Conservation (phyloP, 192 early-diverging fungal species). For the Glomus cerebriforme region DNA sequence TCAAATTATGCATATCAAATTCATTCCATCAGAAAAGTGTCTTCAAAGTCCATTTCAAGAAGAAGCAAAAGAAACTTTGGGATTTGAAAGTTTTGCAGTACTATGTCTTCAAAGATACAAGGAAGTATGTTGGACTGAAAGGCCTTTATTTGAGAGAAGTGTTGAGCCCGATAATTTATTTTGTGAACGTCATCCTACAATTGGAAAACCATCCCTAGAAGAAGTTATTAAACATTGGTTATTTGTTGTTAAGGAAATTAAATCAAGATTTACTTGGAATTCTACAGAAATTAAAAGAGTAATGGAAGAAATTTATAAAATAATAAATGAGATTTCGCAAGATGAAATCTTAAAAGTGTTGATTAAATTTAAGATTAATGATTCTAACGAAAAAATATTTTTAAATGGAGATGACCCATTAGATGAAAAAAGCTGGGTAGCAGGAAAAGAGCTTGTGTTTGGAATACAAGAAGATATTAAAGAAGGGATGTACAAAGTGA, state of each 20-base stretch:
- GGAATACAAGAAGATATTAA: not conserved
- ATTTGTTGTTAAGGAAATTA: not conserved
- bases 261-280: too few species aligned
- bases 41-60: not conserved
- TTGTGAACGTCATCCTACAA: too few species aligned
- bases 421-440: not conserved
- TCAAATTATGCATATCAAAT: not conserved
- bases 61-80: not conserved
- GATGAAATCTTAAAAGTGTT: not conserved
- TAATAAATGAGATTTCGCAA: not conserved
- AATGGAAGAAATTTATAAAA: not conserved
- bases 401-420: conserved; percentile 1
- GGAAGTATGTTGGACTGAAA: not conserved
- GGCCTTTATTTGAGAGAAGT: not conserved
- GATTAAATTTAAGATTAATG: not conserved
- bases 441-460: not conserved
- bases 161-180: not conserved
- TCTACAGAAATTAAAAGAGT: not conserved
- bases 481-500: not conserved
- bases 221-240: not conserved
- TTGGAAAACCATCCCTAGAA: not conserved
- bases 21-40: not conserved
- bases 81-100: not conserved
- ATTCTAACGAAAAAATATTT: not conserved
- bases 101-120: not conserved